Conservation (phyloP, 768 basidiomycete species). For the Dendrothele bispora region DNA sequence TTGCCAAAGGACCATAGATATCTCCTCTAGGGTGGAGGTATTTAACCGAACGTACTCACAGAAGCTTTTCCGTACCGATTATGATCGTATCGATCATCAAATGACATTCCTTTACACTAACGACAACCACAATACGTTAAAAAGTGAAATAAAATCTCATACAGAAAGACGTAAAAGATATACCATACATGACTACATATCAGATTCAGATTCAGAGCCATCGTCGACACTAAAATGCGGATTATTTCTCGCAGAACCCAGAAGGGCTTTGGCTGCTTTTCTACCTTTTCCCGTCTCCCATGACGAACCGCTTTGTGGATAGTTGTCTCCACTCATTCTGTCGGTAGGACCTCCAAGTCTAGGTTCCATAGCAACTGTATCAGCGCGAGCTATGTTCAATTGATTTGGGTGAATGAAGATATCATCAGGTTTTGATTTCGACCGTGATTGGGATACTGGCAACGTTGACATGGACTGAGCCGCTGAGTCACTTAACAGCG, state of each 20-base stretch:
- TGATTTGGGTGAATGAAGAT: conserved; percentile 65
- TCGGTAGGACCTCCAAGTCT: conserved; percentile 53
- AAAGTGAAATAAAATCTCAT: no score
- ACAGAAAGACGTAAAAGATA: no score
- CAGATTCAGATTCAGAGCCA: conserved; percentile 17
- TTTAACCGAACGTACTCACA: no score
- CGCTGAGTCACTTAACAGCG: background rate
- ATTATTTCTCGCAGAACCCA: conserved; percentile 20
- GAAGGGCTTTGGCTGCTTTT: conserved; percentile 47
- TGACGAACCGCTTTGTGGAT: conserved; percentile 30
- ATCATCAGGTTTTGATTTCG: conserved; percentile 54
- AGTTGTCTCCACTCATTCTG: conserved; percentile 38
- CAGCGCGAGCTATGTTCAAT: conserved; percentile 67
- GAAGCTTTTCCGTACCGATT: no score
- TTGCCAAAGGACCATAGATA: conserved; percentile 44
- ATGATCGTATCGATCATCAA: no score
- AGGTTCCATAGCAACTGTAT: conserved; percentile 55
- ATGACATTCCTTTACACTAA: no score
- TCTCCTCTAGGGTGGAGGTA: conserved; percentile 46
- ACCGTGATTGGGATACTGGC: conserved; percentile 37
- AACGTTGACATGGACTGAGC: conserved; percentile 5
- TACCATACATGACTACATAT: background rate
- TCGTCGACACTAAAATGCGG: conserved; percentile 20
- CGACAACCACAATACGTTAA: no score
- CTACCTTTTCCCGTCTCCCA: conserved; percentile 56